Evolutionary conservation across 2,329 filamentous ascomycete genomes (phyloP).

Genomic region (Myrmaecium sp.): DNA sequence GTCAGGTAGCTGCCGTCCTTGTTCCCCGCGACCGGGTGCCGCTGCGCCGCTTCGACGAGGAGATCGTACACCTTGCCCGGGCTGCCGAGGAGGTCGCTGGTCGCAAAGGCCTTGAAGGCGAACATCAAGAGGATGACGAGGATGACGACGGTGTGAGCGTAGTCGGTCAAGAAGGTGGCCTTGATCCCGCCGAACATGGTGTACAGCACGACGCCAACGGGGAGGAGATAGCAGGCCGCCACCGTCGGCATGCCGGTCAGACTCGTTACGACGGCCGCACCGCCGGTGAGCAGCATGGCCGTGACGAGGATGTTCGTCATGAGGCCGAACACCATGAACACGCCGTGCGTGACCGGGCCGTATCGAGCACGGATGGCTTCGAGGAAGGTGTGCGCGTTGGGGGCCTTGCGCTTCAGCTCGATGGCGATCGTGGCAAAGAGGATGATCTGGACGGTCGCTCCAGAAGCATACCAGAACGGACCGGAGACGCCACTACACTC

Average conservation of each 20-base stretch:
- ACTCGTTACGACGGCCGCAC: conserved; percentile 48
- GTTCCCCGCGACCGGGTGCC: conserved; percentile 67
- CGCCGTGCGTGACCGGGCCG: conserved; percentile 52
- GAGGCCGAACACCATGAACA: conserved; percentile 28
- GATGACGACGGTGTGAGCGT: conserved; percentile 71
- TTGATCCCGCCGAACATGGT: conserved; percentile 65
- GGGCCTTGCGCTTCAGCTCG: conserved; percentile 70
- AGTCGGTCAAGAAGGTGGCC: conserved; percentile 53
- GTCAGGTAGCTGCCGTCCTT: conserved; percentile 69
- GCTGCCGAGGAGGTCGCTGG: conserved; percentile 53
- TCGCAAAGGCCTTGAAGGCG: conserved; percentile 65
- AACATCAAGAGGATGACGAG: conserved; percentile 77
- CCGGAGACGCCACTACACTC: conserved; percentile 37
- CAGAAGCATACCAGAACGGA: conserved; percentile 49
- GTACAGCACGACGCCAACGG: conserved; percentile 65
- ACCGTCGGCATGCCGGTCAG: conserved; percentile 60
- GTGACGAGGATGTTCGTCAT: conserved; percentile 60
- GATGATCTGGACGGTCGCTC: conserved; percentile 39
- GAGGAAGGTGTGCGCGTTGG: conserved; percentile 72
- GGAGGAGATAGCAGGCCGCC: conserved; percentile 71
- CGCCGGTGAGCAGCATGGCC: conserved; percentile 75
- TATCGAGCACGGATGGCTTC: conserved; percentile 73
- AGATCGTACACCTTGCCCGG: conserved; percentile 65
- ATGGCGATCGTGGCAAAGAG: conserved; percentile 84
- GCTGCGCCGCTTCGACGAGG: conserved; percentile 47